Percentiles rank a stretch among this genome's conserved stretches.
Evolutionary conservation across 352 stramenopile species (phyloP).

Genomic region (Globisporangium iwayamae): DNA sequence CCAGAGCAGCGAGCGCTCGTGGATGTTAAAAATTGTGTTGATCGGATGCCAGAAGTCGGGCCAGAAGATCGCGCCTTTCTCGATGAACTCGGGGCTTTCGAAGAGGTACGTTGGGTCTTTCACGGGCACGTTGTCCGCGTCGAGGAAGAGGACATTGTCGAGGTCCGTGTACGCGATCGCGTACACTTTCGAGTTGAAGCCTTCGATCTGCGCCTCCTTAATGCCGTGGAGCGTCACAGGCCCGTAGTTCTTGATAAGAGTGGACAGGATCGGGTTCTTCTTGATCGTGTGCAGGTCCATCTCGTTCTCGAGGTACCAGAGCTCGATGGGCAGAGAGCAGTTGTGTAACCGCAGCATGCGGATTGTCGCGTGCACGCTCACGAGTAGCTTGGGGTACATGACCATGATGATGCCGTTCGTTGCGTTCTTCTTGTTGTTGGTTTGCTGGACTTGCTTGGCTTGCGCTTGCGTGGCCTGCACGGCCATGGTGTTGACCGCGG

Average conservation of each 20-base stretch:
- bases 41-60: slow-evolving; percentile 74
- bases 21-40: slow-evolving; percentile 60
- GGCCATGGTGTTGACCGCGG: slow-evolving; percentile 20
- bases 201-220: slow-evolving; percentile 18
- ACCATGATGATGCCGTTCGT: slow-evolving; percentile 48
- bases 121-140: slow-evolving; percentile 65
- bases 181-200: slow-evolving; percentile 68
- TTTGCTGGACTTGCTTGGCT: slow-evolving; percentile 1
- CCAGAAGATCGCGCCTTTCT: slow-evolving; percentile 65
- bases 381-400: slow-evolving; percentile 50
- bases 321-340: slow-evolving; percentile 45
- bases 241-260: slow-evolving; percentile 23
- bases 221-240: slow-evolving; percentile 23
- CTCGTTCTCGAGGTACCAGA: slow-evolving; percentile 44
- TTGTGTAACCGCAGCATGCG: slow-evolving; percentile 25
- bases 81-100: slow-evolving; percentile 31
- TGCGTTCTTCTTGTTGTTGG: not conserved
- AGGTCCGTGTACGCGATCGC: slow-evolving; percentile 61
- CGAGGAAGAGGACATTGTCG: slow-evolving; percentile 67
- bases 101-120: slow-evolving; percentile 70
- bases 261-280: slow-evolving; percentile 21
- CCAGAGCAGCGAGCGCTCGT: slow-evolving; percentile 47
- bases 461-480: slow-evolving; percentile 13
- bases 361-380: slow-evolving; percentile 40
- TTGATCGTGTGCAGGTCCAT: slow-evolving; percentile 20